Percentiles rank a stretch among this genome's conserved stretches.
Evolutionary conservation across 2,329 filamentous ascomycete species (phyloP).

Genomic region (Sclerotinia sclerotiorum): DNA sequence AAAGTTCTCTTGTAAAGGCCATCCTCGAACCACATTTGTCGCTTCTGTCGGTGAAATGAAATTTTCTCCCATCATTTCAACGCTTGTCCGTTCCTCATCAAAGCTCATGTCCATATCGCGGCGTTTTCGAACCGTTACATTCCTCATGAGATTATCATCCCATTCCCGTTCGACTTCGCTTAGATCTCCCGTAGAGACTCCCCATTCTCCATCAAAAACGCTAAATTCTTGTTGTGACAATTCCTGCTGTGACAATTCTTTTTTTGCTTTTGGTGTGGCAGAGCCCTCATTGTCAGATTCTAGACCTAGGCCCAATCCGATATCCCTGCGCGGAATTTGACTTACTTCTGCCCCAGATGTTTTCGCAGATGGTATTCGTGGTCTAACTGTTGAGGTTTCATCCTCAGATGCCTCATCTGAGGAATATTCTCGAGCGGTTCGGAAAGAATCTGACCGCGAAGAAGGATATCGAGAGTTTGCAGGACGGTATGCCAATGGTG

Average conservation of each 20-base stretch:
- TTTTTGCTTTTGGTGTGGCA: conserved; percentile 38
- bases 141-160: conserved; percentile 54
- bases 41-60: conserved; percentile 54
- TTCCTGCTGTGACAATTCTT: conserved; percentile 45
- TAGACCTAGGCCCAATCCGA: conserved; percentile 42
- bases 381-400: conserved; percentile 46
- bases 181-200: conserved; percentile 40
- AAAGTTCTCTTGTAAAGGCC: conserved; percentile 37
- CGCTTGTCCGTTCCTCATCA: conserved; percentile 38
- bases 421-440: conserved; percentile 65
- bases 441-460: conserved; percentile 63
- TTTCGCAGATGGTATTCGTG: conserved; percentile 32
- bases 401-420: conserved; percentile 52
- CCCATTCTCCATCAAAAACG: conserved; percentile 61
- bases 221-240: conserved; percentile 51
- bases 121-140: conserved; percentile 53
- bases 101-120: conserved; percentile 28
- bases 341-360: conserved; percentile 31
- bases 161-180: conserved; percentile 55
- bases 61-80: conserved; percentile 50
- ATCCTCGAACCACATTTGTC: conserved; percentile 43
- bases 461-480: conserved; percentile 48
- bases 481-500: conserved; percentile 50
- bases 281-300: conserved; percentile 43
- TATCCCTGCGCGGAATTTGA: conserved; percentile 30